These are phyloP conservation scores for Cytospora paraplurivora DNA, from an alignment of 2,329 filamentous ascomycete species.

Conservation along the genomic window DNA sequence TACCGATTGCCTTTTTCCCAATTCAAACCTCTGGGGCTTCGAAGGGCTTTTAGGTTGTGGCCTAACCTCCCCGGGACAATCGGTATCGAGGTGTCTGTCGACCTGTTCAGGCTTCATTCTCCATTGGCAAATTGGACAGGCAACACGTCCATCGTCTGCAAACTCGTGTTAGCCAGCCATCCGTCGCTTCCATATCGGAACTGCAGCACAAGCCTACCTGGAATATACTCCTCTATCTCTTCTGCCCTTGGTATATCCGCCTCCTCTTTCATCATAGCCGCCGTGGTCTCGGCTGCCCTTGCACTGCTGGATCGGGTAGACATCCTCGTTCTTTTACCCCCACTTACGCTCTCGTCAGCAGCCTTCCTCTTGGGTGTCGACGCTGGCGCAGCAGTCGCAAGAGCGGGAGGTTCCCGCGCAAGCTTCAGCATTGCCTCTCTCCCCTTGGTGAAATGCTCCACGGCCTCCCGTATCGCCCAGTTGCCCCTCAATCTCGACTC, in stretches of 20 bases:
- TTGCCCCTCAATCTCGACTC: constrained; percentile 84
- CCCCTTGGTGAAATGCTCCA: constrained; percentile 72
- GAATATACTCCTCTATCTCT: constrained; percentile 39
- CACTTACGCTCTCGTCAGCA: constrained; percentile 36
- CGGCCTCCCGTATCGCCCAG: constrained; percentile 80
- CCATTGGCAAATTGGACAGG: constrained; percentile 78
- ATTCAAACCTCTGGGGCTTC: constrained; percentile 29
- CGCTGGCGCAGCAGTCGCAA: constrained; percentile 26
- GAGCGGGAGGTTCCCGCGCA: constrained; percentile 53
- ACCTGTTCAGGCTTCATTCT: constrained; percentile 81
- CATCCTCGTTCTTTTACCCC: constrained; percentile 55
- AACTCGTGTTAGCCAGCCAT: background rate
- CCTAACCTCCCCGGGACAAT: constrained; percentile 43
- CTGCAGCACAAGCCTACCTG: constrained; percentile 31
- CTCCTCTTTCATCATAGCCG: constrained; percentile 40
- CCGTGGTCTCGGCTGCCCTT: constrained; percentile 42
- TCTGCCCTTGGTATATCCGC: constrained; percentile 37
- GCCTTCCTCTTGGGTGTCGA: constrained; percentile 56
- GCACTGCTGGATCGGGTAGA: constrained; percentile 52
- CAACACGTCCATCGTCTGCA: constrained; percentile 72
- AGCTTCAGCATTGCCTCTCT: constrained; percentile 65
- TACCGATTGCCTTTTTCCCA: constrained; percentile 8
- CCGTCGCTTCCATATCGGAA: too few relatives aligned
- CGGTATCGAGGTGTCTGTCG: constrained; percentile 78
- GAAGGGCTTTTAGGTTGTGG: constrained; percentile 35